These are phyloP conservation scores for Colletotrichum navitas DNA, from an alignment of 2,329 filamentous ascomycete genomes.

Conservation along the genomic window DNA sequence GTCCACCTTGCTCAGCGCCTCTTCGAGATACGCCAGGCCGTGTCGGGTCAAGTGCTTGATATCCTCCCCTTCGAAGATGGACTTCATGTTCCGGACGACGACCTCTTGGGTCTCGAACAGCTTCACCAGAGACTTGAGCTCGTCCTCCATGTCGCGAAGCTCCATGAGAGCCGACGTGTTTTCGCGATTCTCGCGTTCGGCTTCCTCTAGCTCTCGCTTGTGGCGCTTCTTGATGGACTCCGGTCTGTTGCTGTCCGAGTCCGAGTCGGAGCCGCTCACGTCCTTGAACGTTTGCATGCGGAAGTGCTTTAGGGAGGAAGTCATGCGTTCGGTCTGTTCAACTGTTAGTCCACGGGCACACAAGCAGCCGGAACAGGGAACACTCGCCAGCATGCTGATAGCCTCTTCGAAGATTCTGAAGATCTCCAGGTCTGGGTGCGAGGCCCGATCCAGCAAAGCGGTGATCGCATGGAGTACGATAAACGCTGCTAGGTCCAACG, in stretches of 20 bases:
- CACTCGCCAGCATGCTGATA: conserved; percentile 69
- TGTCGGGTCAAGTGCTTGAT: conserved; percentile 5
- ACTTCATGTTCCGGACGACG: conserved; percentile 54
- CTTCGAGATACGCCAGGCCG: conserved; percentile 59
- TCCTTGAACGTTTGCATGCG: conserved; percentile 65
- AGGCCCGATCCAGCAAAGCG: conserved; percentile 69
- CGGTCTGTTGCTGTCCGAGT: conserved; percentile 56
- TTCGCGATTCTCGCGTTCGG: conserved; percentile 70
- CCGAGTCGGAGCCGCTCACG: conserved; percentile 54
- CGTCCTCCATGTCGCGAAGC: conserved; percentile 74
- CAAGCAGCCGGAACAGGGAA: background rate
- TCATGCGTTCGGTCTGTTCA: conserved; percentile 70
- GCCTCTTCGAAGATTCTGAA: conserved; percentile 76
- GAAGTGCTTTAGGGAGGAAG: conserved; percentile 71
- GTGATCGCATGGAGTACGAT: conserved; percentile 72
- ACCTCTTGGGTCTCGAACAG: conserved; percentile 70
- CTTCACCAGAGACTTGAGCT: conserved; percentile 67
- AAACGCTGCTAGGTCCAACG: conserved; percentile 72
- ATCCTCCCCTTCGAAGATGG: conserved; percentile 13
- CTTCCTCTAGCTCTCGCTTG: conserved; percentile 51
- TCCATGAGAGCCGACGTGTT: conserved; percentile 74
- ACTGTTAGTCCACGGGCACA: background rate
- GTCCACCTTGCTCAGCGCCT: conserved; percentile 64
- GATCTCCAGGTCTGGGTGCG: conserved; percentile 72
- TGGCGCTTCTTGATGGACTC: conserved; percentile 59